phyloP scores from a whole-genome alignment of 2,329 filamentous ascomycete species.

The Sarocladiaceae sp. region DNA sequence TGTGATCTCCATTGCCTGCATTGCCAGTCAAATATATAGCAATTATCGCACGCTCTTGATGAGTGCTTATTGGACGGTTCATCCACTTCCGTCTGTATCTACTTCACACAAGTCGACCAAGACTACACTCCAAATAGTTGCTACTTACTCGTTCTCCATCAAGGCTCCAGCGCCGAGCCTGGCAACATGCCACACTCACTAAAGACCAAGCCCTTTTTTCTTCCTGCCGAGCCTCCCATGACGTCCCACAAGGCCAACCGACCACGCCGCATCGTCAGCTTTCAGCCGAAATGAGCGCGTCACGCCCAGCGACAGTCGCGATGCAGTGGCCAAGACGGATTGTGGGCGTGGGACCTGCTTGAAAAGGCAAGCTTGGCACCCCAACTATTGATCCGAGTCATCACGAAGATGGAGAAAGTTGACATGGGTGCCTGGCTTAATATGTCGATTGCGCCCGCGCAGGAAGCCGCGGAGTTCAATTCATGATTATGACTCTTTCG shows the following conservation, averaged over 20 bases:
- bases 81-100: no score
- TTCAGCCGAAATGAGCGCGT: background rate
- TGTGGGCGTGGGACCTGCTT: background rate
- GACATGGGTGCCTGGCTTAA: background rate
- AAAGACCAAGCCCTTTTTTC: background rate
- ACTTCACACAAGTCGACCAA: no score
- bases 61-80: no score
- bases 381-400: background rate
- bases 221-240: background rate
- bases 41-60: no score
- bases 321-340: background rate
- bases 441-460: background rate
- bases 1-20: no score
- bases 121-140: no score
- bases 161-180: background rate
- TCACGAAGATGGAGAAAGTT: background rate
- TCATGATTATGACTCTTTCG: no score
- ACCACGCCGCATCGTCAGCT: background rate
- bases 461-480: background rate
- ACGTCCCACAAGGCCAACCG: background rate
- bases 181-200: background rate
- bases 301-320: background rate
- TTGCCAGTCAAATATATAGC: no score
- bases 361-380: background rate
- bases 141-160: no score